These are phyloP conservation scores for Lachancea lanzarotensis DNA, from an alignment of 805 yeast species.

Conservation along the genomic window DNA sequence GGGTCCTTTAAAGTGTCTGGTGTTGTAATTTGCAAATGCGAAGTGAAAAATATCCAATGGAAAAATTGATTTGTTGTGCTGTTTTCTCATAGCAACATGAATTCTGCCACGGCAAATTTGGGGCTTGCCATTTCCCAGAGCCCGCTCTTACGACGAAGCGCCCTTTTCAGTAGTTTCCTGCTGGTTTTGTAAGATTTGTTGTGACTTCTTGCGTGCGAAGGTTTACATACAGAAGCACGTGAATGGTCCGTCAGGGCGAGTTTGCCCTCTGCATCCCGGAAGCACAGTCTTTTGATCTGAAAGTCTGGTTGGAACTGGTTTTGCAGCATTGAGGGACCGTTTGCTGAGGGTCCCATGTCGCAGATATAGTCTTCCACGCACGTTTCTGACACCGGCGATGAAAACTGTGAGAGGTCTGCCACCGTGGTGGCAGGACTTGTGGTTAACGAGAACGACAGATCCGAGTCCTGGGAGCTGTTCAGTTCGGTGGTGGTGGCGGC, in stretches of 20 bases:
- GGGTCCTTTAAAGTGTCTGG: constrained; percentile 2
- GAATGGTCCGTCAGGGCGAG: constrained; percentile 16
- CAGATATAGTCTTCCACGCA: constrained; percentile 8
- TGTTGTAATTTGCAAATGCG: not conserved
- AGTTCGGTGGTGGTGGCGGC: not conserved
- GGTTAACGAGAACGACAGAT: not conserved
- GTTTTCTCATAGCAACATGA: constrained; percentile 24
- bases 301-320: constrained; percentile 10
- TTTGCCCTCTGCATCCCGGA: constrained; percentile 29
- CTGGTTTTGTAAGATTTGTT: constrained; percentile 7
- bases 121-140: constrained; percentile 31
- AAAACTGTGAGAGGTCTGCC: no score
- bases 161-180: constrained; percentile 16
- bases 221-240: not conserved
- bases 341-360: constrained; percentile 3
- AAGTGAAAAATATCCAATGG: not conserved
- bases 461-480: not conserved
- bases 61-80: no score
- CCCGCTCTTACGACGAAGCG: constrained; percentile 30
- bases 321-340: not conserved
- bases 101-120: constrained; percentile 29
- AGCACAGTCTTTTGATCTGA: constrained; percentile 25
- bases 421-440: no score
- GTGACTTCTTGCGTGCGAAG: not conserved
- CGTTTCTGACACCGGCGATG: constrained; percentile 3